Percentiles rank a stretch among this genome's conserved stretches.
Evolutionary conservation across 345 rosid species (phyloP).

Genomic region (Excoecaria cochinchinensis): DNA sequence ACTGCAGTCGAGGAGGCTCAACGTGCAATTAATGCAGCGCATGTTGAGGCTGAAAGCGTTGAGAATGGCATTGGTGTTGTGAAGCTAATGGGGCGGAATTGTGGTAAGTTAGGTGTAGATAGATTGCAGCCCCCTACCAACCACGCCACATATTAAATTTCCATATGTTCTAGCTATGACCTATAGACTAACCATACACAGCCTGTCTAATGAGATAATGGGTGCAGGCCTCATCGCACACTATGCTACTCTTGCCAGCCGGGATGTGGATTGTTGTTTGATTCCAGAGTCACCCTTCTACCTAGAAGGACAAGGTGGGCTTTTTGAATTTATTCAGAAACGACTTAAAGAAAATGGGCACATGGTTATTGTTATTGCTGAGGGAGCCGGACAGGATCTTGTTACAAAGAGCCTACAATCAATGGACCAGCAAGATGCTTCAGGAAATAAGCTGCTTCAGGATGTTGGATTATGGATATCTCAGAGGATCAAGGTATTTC

Average conservation of each 20-base stretch:
- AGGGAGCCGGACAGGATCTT: conserved; percentile 92
- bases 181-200: neutral
- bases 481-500: conserved; percentile 61
- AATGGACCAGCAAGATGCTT: conserved; percentile 60
- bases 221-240: conserved; percentile 45
- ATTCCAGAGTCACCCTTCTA: conserved; percentile 93
- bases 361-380: conserved; percentile 84
- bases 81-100: conserved; percentile 84
- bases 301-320: conserved; percentile 88
- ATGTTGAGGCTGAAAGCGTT: conserved; percentile 75
- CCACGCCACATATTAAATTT: neutral
- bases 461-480: conserved; percentile 86
- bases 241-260: conserved; percentile 83
- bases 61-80: conserved; percentile 85
- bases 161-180: neutral
- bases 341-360: conserved; percentile 76
- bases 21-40: conserved; percentile 91
- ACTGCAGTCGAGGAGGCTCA: conserved; percentile 97
- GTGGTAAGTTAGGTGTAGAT: conserved; percentile 54
- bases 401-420: conserved; percentile 49
- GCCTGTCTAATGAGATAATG: conserved; percentile 8
- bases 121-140: neutral
- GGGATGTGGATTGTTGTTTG: conserved; percentile 92
- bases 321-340: conserved; percentile 56
- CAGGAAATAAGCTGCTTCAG: conserved; percentile 78